Base-by-base conservation (phyloP, 1,284 basidiomycete genomes). In the Phenoliferia sp. region DNA sequence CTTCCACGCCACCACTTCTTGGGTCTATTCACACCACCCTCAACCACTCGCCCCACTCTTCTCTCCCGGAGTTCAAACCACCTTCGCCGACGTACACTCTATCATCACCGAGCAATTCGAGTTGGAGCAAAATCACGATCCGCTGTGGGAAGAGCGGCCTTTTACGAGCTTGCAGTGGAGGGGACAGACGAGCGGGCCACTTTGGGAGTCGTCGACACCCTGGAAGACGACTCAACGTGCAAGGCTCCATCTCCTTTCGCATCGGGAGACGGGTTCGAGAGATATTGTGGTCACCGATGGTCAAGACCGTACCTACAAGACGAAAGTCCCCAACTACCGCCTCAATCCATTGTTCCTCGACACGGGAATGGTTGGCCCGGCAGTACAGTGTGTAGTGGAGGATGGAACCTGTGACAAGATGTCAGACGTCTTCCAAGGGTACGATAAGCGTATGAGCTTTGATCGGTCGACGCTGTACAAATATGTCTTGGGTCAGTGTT, bases 371-470 rank as follows among this genome's bases (percentile, higher is more conserved):
- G 67, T 76, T 32, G 75, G 75, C 5, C 71, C 72, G 4, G 60
- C 75, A 0, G 75, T 76, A 17, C 75, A 76, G 68, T 76, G 75
- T 61, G 67, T 74, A 19, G 57, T 72, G 61, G 72, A 73, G 62
- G 72, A 73, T 52, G 72, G 72, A 6, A 73, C 72, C 44, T 73
- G 72, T 64, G 70, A 72, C 32, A 61, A 67, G 61, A 73, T 73
- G 72, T 68, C 48, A 12, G 64, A 69, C 33, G 69, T 69, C 5
- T 73, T 73, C 36, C 70, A 73, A 48, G 72, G 72, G 1, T 73
- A 73, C 67, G 72, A 73, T 62, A 72, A 69, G 65, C 60, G 72
- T 19, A 68, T 73, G 59, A 62, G 58, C 50, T 73, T 73, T 35
- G 72, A 73, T 50, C 70, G 72, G 15, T 66, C 72, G 44, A 63